phyloP scores from a whole-genome alignment of 768 basidiomycete species.

The Leucocoprinus sp. region DNA sequence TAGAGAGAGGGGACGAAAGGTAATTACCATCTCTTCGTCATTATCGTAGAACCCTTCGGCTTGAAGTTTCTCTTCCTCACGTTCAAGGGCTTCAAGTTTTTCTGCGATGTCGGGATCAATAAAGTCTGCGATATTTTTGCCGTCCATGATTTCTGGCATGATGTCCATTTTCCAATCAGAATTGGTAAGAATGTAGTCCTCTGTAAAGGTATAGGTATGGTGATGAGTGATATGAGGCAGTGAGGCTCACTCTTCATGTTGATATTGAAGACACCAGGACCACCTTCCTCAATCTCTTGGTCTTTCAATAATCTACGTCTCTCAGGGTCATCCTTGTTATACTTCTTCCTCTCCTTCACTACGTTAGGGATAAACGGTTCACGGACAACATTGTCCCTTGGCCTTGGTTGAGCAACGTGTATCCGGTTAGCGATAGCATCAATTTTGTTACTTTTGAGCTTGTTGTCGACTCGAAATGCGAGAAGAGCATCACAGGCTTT shows the following conservation, averaged over 20 bases:
- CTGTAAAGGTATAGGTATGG: conserved; percentile 32
- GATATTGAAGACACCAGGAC: conserved; percentile 85
- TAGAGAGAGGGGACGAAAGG: not conserved
- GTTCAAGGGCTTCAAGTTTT: conserved; percentile 93
- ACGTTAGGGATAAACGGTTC: conserved; percentile 85
- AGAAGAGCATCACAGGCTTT: conserved; percentile 92
- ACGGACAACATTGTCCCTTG: conserved; percentile 84
- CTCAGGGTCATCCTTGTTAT: conserved; percentile 83
- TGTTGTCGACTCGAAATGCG: conserved; percentile 88
- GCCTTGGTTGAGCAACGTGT: conserved; percentile 87
- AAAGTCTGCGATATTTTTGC: conserved; percentile 98
- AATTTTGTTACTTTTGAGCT: conserved; percentile 91
- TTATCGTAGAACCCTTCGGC: conserved; percentile 92
- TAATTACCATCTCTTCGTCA: conserved; percentile 75
- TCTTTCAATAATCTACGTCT: conserved; percentile 69
- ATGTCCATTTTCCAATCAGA: conserved; percentile 93
- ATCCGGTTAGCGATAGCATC: conserved; percentile 91
- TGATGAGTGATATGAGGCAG: not conserved
- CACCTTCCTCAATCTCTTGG: conserved; percentile 78
- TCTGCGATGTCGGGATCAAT: conserved; percentile 96
- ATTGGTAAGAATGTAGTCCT: conserved; percentile 83
- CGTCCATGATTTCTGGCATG: conserved; percentile 98
- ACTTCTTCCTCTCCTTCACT: conserved; percentile 70
- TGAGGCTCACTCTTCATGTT: conserved; percentile 71
- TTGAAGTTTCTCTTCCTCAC: conserved; percentile 91